Base-by-base conservation (phyloP, 257 asterid species). In the Osmanthus fragrans region DNA sequence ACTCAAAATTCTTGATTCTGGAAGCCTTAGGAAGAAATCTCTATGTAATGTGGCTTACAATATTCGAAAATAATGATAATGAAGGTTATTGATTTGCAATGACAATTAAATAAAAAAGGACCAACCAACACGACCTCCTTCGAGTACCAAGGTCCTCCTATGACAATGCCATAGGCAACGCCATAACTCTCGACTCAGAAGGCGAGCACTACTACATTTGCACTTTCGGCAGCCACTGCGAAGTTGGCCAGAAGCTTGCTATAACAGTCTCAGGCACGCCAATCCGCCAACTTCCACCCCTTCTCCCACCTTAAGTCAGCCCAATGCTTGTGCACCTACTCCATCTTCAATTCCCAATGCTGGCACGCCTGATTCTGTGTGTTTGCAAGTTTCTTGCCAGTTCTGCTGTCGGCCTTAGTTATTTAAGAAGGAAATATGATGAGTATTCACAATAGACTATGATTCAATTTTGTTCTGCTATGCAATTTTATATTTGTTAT, bases 131-230 rank as follows among this genome's bases (percentile, higher is more conserved):
- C 77, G 88, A 89, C 51, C 84, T 87, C 0, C 77, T 25, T 12
- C 79, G 56, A 84, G 94, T 89, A 12, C 73, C 84, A 29, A 76
- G 29, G 33, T 84, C 83, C 29, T 86, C 92, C 1, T 87, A 80
- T 70, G 85, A 78, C 71, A 73, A 81, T 33, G 79, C 72, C 34
- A 83, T 86, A n/a, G 88, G 88, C 49, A 18, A 1, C 0, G 0
- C 72, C 21, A 82, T 89, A 11, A 86, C 85, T 32, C 84, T 89
- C 32, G 74, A n/a, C 73, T 40, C 89, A 2, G 39, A 77, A 33
- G 92, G 92, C 2, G 76, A 77, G 5, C 87, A 82, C 82, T 71
- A 84, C 75, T 89, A 79, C 80, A 87, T 89, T 42, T 89, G 89
- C 84, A 81, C 87, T 8, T 0, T 88, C 2, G 90, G 84, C 39